Percentiles rank a stretch among this genome's conserved stretches.
Conservation (phyloP, 306 rosid genomes). For the Lupinus albus region DNA sequence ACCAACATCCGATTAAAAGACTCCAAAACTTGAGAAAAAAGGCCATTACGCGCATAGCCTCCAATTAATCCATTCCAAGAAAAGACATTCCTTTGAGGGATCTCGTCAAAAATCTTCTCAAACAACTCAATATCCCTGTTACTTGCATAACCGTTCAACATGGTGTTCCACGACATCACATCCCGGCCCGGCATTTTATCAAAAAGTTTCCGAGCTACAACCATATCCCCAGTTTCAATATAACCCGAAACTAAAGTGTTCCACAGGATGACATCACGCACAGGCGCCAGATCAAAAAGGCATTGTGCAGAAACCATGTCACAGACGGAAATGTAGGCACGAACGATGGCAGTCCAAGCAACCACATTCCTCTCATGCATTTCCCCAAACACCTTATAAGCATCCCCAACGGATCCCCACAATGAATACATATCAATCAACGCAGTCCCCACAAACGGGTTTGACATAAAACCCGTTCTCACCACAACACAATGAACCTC, state of each 20-base stretch:
- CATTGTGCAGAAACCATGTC: slow-evolving; percentile 58
- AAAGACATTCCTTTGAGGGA: slow-evolving; percentile 70
- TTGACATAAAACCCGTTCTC: slow-evolving; percentile 59
- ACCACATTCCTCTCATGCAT: slow-evolving; percentile 69
- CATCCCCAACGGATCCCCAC: slow-evolving; percentile 49
- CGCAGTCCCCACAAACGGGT: slow-evolving; percentile 57
- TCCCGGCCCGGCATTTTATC: slow-evolving; percentile 66
- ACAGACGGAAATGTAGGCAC: slow-evolving; percentile 50
- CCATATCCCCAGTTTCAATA: slow-evolving; percentile 58
- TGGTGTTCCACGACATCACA: slow-evolving; percentile 70
- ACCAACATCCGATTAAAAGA: slow-evolving; percentile 66
- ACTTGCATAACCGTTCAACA: slow-evolving; percentile 69
- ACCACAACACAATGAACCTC: slow-evolving; percentile 59
- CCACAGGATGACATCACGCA: slow-evolving; percentile 74
- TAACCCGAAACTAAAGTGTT: slow-evolving; percentile 69
- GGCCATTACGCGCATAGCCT: slow-evolving; percentile 57
- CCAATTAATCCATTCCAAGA: slow-evolving; percentile 82
- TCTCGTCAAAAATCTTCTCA: slow-evolving; percentile 63
- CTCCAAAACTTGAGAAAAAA: slow-evolving; percentile 49
- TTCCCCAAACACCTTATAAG: slow-evolving; percentile 67
- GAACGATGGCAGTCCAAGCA: slow-evolving; percentile 74
- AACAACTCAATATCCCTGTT: slow-evolving; percentile 55
- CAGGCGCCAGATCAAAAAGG: slow-evolving; percentile 66
- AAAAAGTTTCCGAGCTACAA: slow-evolving; percentile 56
- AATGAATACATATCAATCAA: slow-evolving; percentile 66